phyloP scores from a whole-genome alignment of 805 yeast genomes.

The Ogataea siamensis region DNA sequence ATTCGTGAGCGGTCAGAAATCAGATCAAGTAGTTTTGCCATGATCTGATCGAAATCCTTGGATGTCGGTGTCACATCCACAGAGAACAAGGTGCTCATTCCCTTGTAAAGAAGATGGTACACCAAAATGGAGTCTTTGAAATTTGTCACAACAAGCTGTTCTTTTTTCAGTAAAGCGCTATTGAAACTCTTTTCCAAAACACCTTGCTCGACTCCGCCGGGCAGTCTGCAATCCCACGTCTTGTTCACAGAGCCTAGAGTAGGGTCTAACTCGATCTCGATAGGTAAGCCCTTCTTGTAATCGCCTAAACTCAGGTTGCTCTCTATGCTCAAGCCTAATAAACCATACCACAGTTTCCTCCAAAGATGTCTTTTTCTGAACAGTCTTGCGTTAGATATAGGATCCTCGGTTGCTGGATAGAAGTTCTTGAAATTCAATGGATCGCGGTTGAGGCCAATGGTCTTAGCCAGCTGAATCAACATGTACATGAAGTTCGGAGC shows the following conservation, averaged over 20 bases:
- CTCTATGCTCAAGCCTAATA: slow-evolving; percentile 34
- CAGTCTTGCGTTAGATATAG: slow-evolving; percentile 30
- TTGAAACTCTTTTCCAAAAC: slow-evolving; percentile 34
- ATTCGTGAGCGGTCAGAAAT: slow-evolving; percentile 31
- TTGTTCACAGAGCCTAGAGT: slow-evolving; percentile 33
- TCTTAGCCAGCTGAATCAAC: slow-evolving; percentile 43
- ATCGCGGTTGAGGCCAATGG: slow-evolving; percentile 49
- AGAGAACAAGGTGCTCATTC: slow-evolving; percentile 37
- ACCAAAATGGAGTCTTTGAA: slow-evolving; percentile 46
- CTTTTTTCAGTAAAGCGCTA: slow-evolving; percentile 34
- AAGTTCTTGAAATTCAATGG: slow-evolving; percentile 41
- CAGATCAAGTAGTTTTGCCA: slow-evolving; percentile 30
- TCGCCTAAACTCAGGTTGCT: slow-evolving; percentile 38
- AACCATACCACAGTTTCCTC: slow-evolving; percentile 40
- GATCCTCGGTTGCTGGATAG: slow-evolving; percentile 30
- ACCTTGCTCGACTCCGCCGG: slow-evolving; percentile 39
- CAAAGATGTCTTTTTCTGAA: slow-evolving; percentile 38
- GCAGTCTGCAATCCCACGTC: slow-evolving; percentile 39
- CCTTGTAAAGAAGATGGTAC: slow-evolving; percentile 41
- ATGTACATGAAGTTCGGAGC: slow-evolving; percentile 35
- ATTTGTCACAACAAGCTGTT: slow-evolving; percentile 46
- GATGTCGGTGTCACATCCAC: slow-evolving; percentile 37
- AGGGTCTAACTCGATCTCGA: slow-evolving; percentile 38
- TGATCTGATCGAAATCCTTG: slow-evolving; percentile 30
- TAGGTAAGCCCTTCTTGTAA: slow-evolving; percentile 36